phyloP scores from a whole-genome alignment of 805 yeast species.

The Pichia cephalocereana region DNA sequence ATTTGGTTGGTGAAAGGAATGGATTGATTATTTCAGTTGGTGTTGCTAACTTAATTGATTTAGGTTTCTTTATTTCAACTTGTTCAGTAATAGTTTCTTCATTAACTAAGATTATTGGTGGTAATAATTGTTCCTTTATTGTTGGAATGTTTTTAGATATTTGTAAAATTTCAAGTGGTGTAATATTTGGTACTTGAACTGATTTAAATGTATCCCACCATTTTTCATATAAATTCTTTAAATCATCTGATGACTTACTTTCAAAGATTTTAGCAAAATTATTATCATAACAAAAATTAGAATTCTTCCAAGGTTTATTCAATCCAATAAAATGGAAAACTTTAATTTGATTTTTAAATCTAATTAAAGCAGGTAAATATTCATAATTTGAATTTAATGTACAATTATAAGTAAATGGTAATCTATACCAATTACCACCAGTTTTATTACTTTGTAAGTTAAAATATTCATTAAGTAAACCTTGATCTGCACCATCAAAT shows the following conservation, averaged over 20 bases:
- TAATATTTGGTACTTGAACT: slow-evolving; percentile 9
- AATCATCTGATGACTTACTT: slow-evolving; percentile 7
- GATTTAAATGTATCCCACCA: slow-evolving; percentile 26
- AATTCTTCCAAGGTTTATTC: slow-evolving; percentile 34
- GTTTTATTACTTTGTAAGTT: slow-evolving; percentile 20
- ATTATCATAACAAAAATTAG: slow-evolving; percentile 5
- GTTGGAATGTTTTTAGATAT: slow-evolving; percentile 18
- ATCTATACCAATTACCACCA: slow-evolving; percentile 44
- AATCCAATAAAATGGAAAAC: slow-evolving; percentile 63
- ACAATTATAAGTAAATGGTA: slow-evolving; percentile 81
- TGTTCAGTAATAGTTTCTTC: background rate
- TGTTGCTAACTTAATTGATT: background rate
- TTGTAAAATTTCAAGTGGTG: slow-evolving; percentile 14
- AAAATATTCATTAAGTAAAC: slow-evolving; percentile 72
- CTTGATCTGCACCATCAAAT: slow-evolving; percentile 93
- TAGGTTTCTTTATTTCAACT: background rate
- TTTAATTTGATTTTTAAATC: slow-evolving; percentile 30
- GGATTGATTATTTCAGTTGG: slow-evolving; percentile 3
- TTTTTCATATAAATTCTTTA: slow-evolving; percentile 12
- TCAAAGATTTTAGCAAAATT: slow-evolving; percentile 11
- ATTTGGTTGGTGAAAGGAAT: slow-evolving; percentile 2
- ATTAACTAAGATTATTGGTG: too few species aligned
- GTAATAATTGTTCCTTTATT: too few species aligned
- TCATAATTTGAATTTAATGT: slow-evolving; percentile 38
- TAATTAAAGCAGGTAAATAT: slow-evolving; percentile 26